These are phyloP conservation scores for Deinandra increscens DNA, from an alignment of 129 eudicot species.

Conservation along the genomic window DNA sequence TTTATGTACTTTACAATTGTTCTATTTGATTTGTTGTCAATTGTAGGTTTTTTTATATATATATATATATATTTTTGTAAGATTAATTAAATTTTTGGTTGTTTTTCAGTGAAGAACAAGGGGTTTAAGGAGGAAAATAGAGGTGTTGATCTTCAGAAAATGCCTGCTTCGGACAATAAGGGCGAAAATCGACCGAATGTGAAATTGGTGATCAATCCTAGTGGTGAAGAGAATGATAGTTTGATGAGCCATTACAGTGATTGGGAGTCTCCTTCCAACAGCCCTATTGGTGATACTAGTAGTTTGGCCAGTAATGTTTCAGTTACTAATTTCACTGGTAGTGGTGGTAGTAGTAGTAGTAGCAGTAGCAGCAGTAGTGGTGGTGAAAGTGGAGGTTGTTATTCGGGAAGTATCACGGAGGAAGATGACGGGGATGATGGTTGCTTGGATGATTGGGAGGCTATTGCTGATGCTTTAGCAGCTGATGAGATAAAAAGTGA, in stretches of 20 bases:
- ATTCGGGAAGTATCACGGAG: constrained; percentile 53
- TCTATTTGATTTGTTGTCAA: background rate
- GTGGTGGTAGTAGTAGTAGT: constrained; percentile 49
- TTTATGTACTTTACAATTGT: background rate
- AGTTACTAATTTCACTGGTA: constrained; percentile 44
- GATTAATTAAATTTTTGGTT: constrained; percentile 3
- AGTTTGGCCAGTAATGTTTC: constrained; percentile 45
- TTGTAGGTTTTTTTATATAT: background rate
- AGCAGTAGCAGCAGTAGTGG: constrained; percentile 49
- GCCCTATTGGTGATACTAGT: constrained; percentile 50
- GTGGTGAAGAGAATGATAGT: constrained; percentile 43
- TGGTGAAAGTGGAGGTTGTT: constrained; percentile 51
- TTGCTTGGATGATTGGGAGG: constrained; percentile 75
- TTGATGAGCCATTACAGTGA: constrained; percentile 46
- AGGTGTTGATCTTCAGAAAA: constrained; percentile 18
- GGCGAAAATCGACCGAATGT: constrained; percentile 27
- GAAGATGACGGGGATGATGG: constrained; percentile 61
- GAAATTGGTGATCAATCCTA: constrained; percentile 38
- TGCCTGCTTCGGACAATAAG: constrained; percentile 23
- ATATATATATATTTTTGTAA: background rate
- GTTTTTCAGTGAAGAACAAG: constrained; percentile 53
- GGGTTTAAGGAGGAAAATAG: constrained; percentile 52
- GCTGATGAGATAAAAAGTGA: constrained; percentile 48
- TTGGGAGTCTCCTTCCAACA: constrained; percentile 50
- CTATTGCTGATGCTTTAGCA: constrained; percentile 74